Evolutionary conservation across 495 filamentous ascomycete species (phyloP), one percentile per base, ranked within the genome.

Genomic region (Tuber magnatum): DNA sequence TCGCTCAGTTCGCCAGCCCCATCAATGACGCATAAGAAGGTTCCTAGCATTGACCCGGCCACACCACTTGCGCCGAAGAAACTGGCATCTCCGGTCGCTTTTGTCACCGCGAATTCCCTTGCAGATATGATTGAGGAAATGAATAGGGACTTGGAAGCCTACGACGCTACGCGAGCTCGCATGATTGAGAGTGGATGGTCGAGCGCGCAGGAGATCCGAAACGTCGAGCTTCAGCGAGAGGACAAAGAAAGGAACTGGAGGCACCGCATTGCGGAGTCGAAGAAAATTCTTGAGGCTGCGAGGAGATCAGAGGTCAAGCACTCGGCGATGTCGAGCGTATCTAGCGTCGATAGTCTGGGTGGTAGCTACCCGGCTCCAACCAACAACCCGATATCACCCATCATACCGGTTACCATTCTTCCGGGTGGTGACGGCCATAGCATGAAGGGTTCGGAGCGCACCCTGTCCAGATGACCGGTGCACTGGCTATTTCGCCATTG

Each of bases 121-220:
- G 80, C 81, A 35, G 81, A 82, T 35, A 80, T 82, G 81, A 82
- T 82, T 20, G 81, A 80, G 72, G 81, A 80, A 38, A 82, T 82
- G 81, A 76, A 77, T 35, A 71, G 71, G 24, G 81, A 82, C 51
- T 61, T 82, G 61, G 72, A 68, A 22, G 81, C 81, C 9, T 82
- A 82, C 35, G 81, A 82, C 38, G 76, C 78, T 46, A 82, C 81
- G 35, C 76, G 77, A 28, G 71, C 69, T n/a, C 51, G 77, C 44
- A 82, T 82, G 81, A 72, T 75, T 40, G 76, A 76, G 56, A 76
- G 73, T 24, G 81, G 81, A 18, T 82, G 81, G 81, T 78, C 73
- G 3, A 82, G 78, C 51, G 75, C 81, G n/a, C 81, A 82, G 70
- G 81, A 82, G 73, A 82, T 82, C 46, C 72, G 72, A 69, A 82